Percentiles rank a stretch among this genome's conserved stretches.
Evolutionary conservation across 805 yeast species (phyloP).

Genomic region (Starmerella bombicola): DNA sequence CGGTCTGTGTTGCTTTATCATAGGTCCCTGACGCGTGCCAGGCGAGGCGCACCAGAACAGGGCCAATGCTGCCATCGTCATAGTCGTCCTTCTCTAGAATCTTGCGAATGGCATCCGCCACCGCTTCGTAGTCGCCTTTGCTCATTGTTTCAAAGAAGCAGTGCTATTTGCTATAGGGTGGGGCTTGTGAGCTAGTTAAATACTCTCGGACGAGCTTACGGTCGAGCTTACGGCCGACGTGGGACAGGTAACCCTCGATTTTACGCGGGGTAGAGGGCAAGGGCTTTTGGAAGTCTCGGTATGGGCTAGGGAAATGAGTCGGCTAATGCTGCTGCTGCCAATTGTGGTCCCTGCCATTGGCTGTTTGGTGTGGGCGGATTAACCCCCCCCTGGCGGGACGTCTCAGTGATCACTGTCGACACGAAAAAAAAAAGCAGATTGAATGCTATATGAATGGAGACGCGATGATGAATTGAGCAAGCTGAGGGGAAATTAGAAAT

Average conservation of each 20-base stretch:
- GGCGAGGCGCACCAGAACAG: slow-evolving; percentile 63
- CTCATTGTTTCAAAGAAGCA: slow-evolving; percentile 10
- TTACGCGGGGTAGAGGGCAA: slow-evolving; percentile 3
- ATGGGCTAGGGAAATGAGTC: slow-evolving; percentile 5
- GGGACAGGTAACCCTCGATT: not conserved
- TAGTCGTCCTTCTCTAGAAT: slow-evolving; percentile 36
- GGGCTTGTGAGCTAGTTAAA: too few relatives aligned
- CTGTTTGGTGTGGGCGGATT: too few relatives aligned
- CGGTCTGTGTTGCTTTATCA: slow-evolving; percentile 41
- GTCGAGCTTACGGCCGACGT: not conserved
- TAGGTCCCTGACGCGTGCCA: slow-evolving; percentile 83
- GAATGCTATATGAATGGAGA: too few relatives aligned
- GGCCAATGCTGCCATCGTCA: slow-evolving; percentile 63
- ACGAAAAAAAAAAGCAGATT: too few relatives aligned
- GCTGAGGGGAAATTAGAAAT: too few relatives aligned
- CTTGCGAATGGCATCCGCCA: slow-evolving; percentile 29
- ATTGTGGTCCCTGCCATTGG: too few relatives aligned
- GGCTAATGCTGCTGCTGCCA: too few relatives aligned
- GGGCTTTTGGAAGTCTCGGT: slow-evolving; percentile 1
- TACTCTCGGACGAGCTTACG: not conserved
- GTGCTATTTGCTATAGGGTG: too few relatives aligned
- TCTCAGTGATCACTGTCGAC: too few relatives aligned
- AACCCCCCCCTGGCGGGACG: too few relatives aligned
- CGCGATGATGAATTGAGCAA: too few relatives aligned
- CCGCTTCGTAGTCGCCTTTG: slow-evolving; percentile 30